Base-by-base conservation (phyloP, 495 filamentous ascomycete species). In the Talaromyces thailandensis region DNA sequence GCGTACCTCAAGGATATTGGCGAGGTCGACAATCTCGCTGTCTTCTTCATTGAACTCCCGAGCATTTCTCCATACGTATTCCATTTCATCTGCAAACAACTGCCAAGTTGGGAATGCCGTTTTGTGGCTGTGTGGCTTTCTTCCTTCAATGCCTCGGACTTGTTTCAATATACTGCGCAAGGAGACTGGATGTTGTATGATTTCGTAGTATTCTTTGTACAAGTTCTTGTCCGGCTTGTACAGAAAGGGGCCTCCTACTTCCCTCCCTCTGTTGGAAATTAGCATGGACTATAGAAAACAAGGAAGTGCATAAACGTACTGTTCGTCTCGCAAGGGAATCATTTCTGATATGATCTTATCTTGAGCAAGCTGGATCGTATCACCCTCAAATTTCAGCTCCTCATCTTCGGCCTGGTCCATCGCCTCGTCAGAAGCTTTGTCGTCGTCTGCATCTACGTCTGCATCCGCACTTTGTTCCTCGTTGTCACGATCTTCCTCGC, bases 41-140 rank as follows among this genome's bases (percentile, higher is more conserved):
- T 82, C 89, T 66, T 95, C 92, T 67, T 95, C 92, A 66, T 96
- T 96, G 73, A 92, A 96, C 29, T 85, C 82, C 56, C 86, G 84
- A 4, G 92, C 93, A 74, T 96, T 96, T 40, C 80, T 82, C 89
- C 91, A 95, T 29, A 96, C 87, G 60, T 87, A 82, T 64, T 81
- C 86, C 52, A 90, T 78, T 62, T 88, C 90, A 12, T 88, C 83
- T 71, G 92, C 90, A 62, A 96, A 93, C 3, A 84, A 79, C 48
- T 84, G 73, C 92, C 92, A 96, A 24, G 73, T 86, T 65, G 88
- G 88, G 71, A 91, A 87, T 32, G 88, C 84, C 28, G 86, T 89
- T 12, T 82, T 71, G n/a, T 82, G 84, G 1, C 88, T 87, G 4
- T 81, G 79, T 35, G 82, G 79, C 56, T 82, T 80, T 60, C 87